Evolutionary conservation across 2,329 filamentous ascomycete genomes (phyloP).

Genomic region (Aspergillus jensenii): DNA sequence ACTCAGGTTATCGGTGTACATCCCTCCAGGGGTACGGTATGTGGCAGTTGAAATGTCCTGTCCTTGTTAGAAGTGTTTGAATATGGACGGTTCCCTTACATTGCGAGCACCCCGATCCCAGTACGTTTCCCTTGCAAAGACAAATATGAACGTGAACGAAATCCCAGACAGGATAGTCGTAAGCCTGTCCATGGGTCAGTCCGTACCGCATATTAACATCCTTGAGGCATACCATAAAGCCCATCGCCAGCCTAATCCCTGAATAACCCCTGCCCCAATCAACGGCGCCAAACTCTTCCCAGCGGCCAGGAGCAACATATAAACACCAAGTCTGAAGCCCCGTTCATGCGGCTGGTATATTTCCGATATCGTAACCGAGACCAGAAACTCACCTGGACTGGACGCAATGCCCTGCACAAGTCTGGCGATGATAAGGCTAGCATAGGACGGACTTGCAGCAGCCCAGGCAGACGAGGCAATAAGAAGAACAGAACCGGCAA

Average conservation of each 20-base stretch:
- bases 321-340: conserved; percentile 4
- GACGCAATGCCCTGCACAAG: not conserved
- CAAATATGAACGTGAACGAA: not conserved
- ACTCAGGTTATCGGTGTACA: conserved; percentile 2
- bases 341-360: conserved; percentile 4
- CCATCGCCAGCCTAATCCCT: conserved; percentile 5
- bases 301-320: conserved; percentile 2
- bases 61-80: not conserved
- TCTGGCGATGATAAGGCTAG: not conserved
- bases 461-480: conserved; percentile 1
- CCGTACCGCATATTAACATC: not conserved
- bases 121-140: conserved; percentile 6
- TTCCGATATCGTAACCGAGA: conserved; percentile 3
- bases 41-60: fast-evolving
- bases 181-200: not conserved
- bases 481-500: not conserved
- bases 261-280: conserved; percentile 1
- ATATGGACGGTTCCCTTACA: not conserved
- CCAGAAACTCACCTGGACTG: not conserved
- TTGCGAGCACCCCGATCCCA: not conserved
- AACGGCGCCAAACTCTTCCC: conserved; percentile 3
- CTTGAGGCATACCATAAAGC: not conserved
- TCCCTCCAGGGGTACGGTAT: not conserved
- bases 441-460: not conserved
- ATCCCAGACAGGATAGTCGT: not conserved